Evolutionary conservation across 495 filamentous ascomycete genomes (phyloP).

Genomic region (Aspergillus haitiensis): DNA sequence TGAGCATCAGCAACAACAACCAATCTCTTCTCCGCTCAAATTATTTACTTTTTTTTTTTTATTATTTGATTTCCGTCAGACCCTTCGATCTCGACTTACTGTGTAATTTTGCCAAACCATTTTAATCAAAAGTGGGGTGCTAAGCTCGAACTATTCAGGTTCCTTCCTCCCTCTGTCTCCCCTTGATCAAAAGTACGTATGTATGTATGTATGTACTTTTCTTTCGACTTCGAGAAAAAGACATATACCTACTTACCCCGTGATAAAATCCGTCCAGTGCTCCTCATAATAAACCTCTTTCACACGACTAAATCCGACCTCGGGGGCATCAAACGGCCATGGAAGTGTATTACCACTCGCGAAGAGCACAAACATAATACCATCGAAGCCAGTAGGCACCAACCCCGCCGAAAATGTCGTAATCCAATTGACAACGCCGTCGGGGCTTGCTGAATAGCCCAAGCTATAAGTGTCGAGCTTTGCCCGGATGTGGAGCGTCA

Average conservation of each 20-base stretch:
- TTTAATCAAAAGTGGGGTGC: no score
- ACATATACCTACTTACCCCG: no score
- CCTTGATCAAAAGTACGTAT: no score
- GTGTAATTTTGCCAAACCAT: no score
- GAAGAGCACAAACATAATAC: conserved; percentile 4
- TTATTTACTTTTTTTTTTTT: no score
- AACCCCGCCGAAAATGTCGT: not conserved
- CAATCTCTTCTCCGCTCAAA: no score
- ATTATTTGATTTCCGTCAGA: no score
- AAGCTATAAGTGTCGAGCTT: not conserved
- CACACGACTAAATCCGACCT: not conserved
- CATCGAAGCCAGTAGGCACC: not conserved
- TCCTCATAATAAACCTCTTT: conserved; percentile 5
- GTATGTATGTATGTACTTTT: no score
- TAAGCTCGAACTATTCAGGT: no score
- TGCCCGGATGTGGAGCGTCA: not conserved
- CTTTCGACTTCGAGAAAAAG: no score
- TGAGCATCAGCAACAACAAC: not conserved
- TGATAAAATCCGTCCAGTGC: not conserved
- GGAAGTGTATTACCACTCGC: not conserved
- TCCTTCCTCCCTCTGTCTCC: no score
- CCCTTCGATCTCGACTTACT: no score
- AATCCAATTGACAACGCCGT: not conserved
- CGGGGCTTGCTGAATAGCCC: not conserved
- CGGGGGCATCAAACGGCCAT: not conserved